phyloP scores from a whole-genome alignment of 2,329 filamentous ascomycete species.

The Fusarium sp. region DNA sequence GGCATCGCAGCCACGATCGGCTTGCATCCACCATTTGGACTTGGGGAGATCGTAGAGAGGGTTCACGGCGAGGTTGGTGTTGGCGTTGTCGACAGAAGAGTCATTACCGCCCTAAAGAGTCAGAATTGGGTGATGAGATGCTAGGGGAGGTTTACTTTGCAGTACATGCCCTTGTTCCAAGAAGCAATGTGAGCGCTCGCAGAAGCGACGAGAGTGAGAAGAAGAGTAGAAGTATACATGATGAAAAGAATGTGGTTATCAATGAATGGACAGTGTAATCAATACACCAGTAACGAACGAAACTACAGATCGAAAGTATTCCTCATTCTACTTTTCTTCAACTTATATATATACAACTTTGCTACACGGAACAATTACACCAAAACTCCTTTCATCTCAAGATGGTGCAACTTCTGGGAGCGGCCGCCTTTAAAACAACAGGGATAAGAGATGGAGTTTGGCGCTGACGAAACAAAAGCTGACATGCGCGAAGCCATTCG shows the following conservation, averaged over 20 bases:
- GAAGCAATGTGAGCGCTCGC: conserved; percentile 44
- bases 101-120: conserved; percentile 47
- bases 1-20: conserved; percentile 59
- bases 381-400: conserved; percentile 40
- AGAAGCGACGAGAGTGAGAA: conserved; percentile 37
- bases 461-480: conserved; percentile 32
- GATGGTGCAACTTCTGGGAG: conserved; percentile 20
- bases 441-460: conserved; percentile 7
- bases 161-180: conserved; percentile 48
- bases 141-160: conserved; percentile 28
- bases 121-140: background rate
- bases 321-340: background rate
- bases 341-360: conserved; percentile 15
- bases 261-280: conserved; percentile 37
- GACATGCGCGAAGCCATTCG: conserved; percentile 19
- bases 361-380: background rate
- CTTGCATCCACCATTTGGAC: conserved; percentile 64
- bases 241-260: conserved; percentile 2
- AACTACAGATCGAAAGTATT: background rate
- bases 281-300: conserved; percentile 37
- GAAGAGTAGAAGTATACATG: conserved; percentile 38
- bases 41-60: conserved; percentile 60
- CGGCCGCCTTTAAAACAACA: conserved; percentile 33
- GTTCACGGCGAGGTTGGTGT: conserved; percentile 59
- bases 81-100: conserved; percentile 51